Base-by-base conservation (phyloP, 495 filamentous ascomycete genomes). In the Podospora pseudoanserina region DNA sequence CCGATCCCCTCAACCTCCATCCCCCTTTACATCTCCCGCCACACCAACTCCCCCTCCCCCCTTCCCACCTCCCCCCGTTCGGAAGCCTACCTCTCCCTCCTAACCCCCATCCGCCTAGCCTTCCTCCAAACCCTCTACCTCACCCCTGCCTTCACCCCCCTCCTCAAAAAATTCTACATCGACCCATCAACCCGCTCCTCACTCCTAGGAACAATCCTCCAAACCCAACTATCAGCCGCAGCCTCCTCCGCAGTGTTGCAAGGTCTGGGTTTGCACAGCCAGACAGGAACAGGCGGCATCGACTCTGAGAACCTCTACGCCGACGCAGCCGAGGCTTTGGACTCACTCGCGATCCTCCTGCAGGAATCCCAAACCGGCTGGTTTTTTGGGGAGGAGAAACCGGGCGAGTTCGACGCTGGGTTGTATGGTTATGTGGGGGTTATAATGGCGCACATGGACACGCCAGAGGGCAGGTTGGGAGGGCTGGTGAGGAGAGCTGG, bases 401-500 rank as follows among this genome's bases (percentile, higher is more conserved):
- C 95, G 2, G 86, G 87, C 0, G 72, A 93, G 15, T 92, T 99
- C 71, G 95, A 99, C 78, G 92, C 94, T 28, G 87, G 84, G 66
- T 87, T 97, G 26, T 98, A 97, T 81, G 89, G 91, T 27, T 99
- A 97, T 78, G 93, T 92, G n/a, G 86, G 94, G 76, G 75, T 97
- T 20, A 83, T 97, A 34, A 74, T 96, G 68, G 59, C 63, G 56
- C 58, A 55, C 55, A 69, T 71, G 63, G 15, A 57, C 55, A 63
- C 26, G 15, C n/a, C 55, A 26, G 20, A 69, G 64, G 72, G 72
- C 19, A 23, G 9, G 11, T 23, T 71, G 64, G 72, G 72, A 28
- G 20, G 15, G 2, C 65, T 72, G 70, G 70, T 74, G 60, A 65
- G 39, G 56, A 27, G 11, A 0, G 70, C 70, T 16, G 72, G 70